phyloP scores from a whole-genome alignment of 371 early-diverging fungal species.

The Mucor piriformis region DNA sequence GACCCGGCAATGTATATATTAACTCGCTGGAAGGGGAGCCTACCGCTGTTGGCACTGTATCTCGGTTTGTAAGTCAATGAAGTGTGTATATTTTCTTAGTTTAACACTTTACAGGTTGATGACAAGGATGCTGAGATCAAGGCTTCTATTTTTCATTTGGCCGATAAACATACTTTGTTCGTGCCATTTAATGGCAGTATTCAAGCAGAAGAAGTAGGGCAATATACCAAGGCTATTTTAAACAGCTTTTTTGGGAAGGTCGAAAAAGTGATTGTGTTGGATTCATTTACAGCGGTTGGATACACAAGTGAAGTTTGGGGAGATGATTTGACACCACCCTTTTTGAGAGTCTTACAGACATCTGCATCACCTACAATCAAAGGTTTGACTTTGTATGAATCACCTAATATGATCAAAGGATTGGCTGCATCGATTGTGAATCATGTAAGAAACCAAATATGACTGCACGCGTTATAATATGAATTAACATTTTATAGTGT shows the following conservation, averaged over 20 bases:
- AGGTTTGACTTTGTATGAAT: conserved; percentile 22
- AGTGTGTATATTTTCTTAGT: neutral
- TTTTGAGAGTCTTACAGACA: conserved; percentile 38
- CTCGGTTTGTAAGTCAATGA: conserved; percentile 4
- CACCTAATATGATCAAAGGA: conserved; percentile 45
- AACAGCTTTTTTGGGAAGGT: neutral
- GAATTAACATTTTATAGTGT: conserved; percentile 26
- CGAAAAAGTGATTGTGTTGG: conserved; percentile 40
- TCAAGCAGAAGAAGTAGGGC: conserved; percentile 21
- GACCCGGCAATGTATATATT: conserved; percentile 41
- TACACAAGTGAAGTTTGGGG: conserved; percentile 31
- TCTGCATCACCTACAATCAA: conserved; percentile 23
- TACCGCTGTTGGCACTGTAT: conserved; percentile 8
- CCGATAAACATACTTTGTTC: conserved; percentile 1
- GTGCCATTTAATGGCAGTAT: conserved; percentile 17
- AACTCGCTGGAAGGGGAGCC: conserved; percentile 18
- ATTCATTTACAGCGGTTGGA: conserved; percentile 35
- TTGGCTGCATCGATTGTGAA: conserved; percentile 41
- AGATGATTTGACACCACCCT: conserved; percentile 35
- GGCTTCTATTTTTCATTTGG: conserved; percentile 5
- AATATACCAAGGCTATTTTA: conserved; percentile 17
- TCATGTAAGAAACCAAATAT: conserved; percentile 34
- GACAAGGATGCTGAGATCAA: conserved; percentile 6
- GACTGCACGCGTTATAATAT: neutral
- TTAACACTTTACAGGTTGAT: conserved; percentile 10